Base-by-base conservation (phyloP, 805 yeast species). In the Zygotorulaspora danielsina region DNA sequence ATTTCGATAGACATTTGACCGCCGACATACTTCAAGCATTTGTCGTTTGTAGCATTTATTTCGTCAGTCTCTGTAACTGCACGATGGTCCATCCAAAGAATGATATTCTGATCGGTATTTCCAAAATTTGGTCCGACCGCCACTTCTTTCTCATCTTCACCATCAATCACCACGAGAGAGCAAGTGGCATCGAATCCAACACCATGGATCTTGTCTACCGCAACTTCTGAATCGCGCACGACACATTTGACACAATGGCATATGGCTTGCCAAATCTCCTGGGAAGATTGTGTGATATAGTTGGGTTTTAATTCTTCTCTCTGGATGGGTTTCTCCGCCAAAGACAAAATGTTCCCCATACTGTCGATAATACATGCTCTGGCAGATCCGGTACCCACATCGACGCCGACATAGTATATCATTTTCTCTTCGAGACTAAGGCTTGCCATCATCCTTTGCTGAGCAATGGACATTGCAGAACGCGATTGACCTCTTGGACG, bases 71-170 rank as follows among this genome's bases (percentile, higher is more conserved):
- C 96, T 6, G 70, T 68, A 11, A 73, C 80, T 0, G 97, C 97
- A 48, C 98, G 76, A 64, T 93, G 98, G 67, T 93, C 98, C 97
- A 93, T 90, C 98, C 98, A 93, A 47, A 93, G 66, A 37, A 93
- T 79, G 54, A 93, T 81, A 63, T 93, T 88, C 58, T 89, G 95
- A 45, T 73, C 74, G 33, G 68, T 50, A 53, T 86, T 79, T 22
- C 64, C 48, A 60, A 86, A 90, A 58, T 89, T 85, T 1, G 98
- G 97, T 7, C 98, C 98, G 11, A 88, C 97, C 2, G 83, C 86
- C 31, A 86, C 72, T 3, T 96, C 95, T 34, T 69, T 60, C 51
- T 83, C 84, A 32, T 73, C 69, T 4, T 67, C 58, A 48, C 81
- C 84, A 45, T 79, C 72, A 25, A 89, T 69, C 1, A 79, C 96